Evolutionary conservation across 176 grass and related monocot species (phyloP), one percentile per base, ranked within the genome.

Genomic region (Hsuehochloa calcarea): DNA sequence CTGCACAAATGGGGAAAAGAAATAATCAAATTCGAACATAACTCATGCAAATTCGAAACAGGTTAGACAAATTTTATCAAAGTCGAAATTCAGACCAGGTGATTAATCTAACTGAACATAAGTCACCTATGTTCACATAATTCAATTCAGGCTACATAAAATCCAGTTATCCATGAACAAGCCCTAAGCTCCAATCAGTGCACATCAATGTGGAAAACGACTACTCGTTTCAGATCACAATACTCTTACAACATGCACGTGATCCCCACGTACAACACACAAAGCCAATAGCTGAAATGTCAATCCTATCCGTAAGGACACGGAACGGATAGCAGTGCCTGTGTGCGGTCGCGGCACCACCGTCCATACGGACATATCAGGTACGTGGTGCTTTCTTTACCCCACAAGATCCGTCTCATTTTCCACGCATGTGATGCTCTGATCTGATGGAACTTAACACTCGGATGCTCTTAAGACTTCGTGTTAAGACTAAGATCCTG

Each of bases 191-290:
- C 41, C 17, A 35, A 20, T 35, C 26, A 37, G 26, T 8, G 60
- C 14, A 20, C 15, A 27, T 20, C 49, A 37, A 78, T 4, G 74
- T 59, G 74, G 63, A 78, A 59, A 85, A 58, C 50, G 74, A 70
- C 26, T 2, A 52, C 49, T 61, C 74, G 8, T 17, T 70, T 49
- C 63, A 49, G 23, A 82, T 45, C 37, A 34, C 1, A 44, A 34
- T 13, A 23, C 10, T 46, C 72, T 72, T 4, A 4, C 47, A 47
- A 47, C 5, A 51, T n/a, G 10, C 84, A 72, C 66, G 66, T 86
- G 84, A 86, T 29, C 65, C 40, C 65, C 27, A 50, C 75, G 8
- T 26, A 50, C 43, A 25, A 25, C 45, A 10, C 52, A 1, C 27
- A 25, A 64, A 49, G 8, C 81, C 70, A 84, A 70, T 40, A 1